Base-by-base conservation (phyloP, 1,284 basidiomycete genomes). In the Sporisorium reilianum region DNA sequence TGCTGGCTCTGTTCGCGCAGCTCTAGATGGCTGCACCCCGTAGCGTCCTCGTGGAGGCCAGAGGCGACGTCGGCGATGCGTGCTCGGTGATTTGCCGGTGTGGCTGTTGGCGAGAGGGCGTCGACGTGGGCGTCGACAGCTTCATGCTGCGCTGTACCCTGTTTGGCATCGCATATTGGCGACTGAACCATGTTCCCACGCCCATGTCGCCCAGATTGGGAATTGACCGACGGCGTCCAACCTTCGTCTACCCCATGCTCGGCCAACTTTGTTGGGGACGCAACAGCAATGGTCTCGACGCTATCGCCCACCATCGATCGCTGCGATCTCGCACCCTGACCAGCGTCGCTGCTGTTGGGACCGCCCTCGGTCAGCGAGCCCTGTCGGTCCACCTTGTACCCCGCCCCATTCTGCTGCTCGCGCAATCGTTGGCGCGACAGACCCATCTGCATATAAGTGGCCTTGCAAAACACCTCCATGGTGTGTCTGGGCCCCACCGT, bases 381-480 rank as follows among this genome's bases (percentile, higher is more conserved):
- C 28, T 55, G 56, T 10, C 48, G 22, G 16, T 63, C 46, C 16
- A 57, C 36, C 56, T 73, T 64, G 57, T 49, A 51, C 3, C 52
- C 62, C 12, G 51, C 53, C 20, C n/a, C 11, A 45, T 68, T 45
- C 45, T 63, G 32, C 30, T 41, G 22, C n/a, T 73, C 70, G 5
- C 62, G 26, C 12, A 23, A 6, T 3, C 62, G 54, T 41, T 81
- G 66, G 3, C 77, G 54, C 40, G 62, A 45, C 22, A 75, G 52
- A 2, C 60, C 70, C 49, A 81, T 75, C 58, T 82, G 79, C 46
- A 68, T 55, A 38, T 66, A 62, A 25, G 76, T 73, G 6, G 76
- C 55, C 25, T 55, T 64, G 10, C 50, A 40, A 45, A 77, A 81
- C 48, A 79, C 63, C 18, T 56, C 63, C 22, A 81, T 69, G 5